Percentiles rank a stretch among this genome's conserved stretches.
Conservation (phyloP, 2,329 filamentous ascomycete species). For the Zalaria sp. region DNA sequence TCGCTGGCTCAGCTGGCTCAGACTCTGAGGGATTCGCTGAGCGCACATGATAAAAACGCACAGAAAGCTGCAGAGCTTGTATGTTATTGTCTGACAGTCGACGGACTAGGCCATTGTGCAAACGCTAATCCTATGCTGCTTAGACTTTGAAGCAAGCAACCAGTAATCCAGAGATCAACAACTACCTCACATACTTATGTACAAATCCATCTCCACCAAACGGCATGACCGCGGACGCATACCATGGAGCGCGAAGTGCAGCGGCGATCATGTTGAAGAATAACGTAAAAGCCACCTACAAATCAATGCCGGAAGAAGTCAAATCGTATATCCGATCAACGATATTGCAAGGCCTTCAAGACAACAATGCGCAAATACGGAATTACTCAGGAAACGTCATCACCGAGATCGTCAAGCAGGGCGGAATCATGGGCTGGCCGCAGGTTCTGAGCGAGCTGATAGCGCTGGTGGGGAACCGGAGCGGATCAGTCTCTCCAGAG, state of each 20-base stretch:
- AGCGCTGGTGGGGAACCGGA: constrained; percentile 59
- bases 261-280: constrained; percentile 95
- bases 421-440: constrained; percentile 81
- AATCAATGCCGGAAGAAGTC: constrained; percentile 58
- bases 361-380: constrained; percentile 68
- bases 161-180: constrained; percentile 82
- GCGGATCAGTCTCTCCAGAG: constrained; percentile 51
- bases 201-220: constrained; percentile 51
- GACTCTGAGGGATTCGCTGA: constrained; percentile 84
- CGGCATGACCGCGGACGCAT: constrained; percentile 45
- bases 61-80: constrained; percentile 87
- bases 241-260: constrained; percentile 68
- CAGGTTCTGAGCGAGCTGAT: constrained; percentile 76
- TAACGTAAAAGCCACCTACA: constrained; percentile 64
- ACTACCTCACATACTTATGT: constrained; percentile 88
- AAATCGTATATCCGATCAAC: constrained; percentile 66
- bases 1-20: constrained; percentile 78
- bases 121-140: not conserved
- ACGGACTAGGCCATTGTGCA: too few relatives aligned
- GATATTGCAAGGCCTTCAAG: constrained; percentile 66
- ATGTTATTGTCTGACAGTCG: constrained; percentile 19
- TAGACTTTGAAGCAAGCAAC: constrained; percentile 92
- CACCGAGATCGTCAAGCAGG: constrained; percentile 74
- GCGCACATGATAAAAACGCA: constrained; percentile 60
- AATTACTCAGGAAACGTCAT: constrained; percentile 87